phyloP scores from a whole-genome alignment of 192 early-diverging fungal genomes.

The Backusella parvicylindrica region DNA sequence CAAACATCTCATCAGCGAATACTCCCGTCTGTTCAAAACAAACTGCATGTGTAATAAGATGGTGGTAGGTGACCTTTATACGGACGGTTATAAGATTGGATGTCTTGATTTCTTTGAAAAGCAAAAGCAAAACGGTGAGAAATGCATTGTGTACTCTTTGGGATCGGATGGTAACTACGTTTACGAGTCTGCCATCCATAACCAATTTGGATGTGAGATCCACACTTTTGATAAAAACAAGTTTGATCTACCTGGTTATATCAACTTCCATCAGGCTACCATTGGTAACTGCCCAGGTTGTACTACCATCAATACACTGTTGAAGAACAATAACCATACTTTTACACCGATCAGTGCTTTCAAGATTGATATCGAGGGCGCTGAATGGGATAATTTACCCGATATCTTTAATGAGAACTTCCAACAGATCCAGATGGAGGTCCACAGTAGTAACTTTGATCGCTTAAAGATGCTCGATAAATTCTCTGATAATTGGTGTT shows the following conservation, averaged over 20 bases:
- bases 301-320: background rate
- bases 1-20: background rate
- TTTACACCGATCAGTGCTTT: background rate
- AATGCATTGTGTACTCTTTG: background rate
- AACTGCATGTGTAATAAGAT: background rate
- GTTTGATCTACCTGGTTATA: background rate
- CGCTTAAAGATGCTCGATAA: background rate
- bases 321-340: background rate
- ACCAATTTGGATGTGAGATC: background rate
- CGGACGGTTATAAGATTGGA: background rate
- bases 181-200: background rate
- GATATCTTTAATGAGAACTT: background rate
- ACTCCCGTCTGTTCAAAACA: background rate
- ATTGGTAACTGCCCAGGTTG: background rate
- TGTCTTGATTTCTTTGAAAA: background rate
- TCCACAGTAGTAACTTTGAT: background rate
- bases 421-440: background rate
- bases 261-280: background rate
- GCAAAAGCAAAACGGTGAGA: background rate
- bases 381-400: background rate
- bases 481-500: background rate
- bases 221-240: background rate
- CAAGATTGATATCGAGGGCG: background rate
- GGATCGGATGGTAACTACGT: background rate
- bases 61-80: background rate